Evolutionary conservation across 2,329 filamentous ascomycete genomes (phyloP).

Genomic region (Plenodomus lindquistii): DNA sequence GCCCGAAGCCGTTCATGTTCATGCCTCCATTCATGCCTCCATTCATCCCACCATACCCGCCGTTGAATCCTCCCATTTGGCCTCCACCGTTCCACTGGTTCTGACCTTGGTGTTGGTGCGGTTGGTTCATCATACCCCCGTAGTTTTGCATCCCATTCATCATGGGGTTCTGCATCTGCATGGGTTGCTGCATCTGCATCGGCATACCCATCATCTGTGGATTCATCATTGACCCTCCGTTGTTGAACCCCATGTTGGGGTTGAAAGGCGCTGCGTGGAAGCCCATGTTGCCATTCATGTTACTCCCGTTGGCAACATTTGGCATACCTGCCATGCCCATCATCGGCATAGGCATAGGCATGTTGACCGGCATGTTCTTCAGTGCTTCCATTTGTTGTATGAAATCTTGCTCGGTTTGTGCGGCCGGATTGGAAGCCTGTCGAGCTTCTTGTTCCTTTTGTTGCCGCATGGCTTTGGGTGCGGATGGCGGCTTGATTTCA

Average conservation of each 20-base stretch:
- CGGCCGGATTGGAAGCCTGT: constrained; percentile 58
- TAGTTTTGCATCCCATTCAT: constrained; percentile 44
- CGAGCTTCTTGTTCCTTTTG: constrained; percentile 40
- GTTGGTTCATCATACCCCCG: constrained; percentile 37
- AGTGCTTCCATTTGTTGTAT: constrained; percentile 52
- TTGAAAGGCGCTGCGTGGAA: constrained; percentile 11
- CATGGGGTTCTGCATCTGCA: constrained; percentile 6
- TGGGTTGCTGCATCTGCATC: constrained; percentile 10
- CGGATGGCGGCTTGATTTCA: constrained; percentile 53
- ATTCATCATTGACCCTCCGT: constrained; percentile 10
- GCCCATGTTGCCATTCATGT: constrained; percentile 11
- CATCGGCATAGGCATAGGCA: constrained; percentile 17
- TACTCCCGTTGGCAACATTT: constrained; percentile 44
- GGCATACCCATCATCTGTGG: constrained; percentile 8
- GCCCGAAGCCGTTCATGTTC: constrained; percentile 4
- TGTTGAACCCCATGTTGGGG: constrained; percentile 20
- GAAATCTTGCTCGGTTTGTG: constrained; percentile 46
- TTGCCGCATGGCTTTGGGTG: constrained; percentile 51
- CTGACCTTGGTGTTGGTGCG: not conserved
- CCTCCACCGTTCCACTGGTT: constrained; percentile 12
- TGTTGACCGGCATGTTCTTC: constrained; percentile 45
- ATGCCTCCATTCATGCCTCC: constrained; percentile 11
- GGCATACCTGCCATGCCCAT: constrained; percentile 24
- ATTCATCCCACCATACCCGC: constrained; percentile 6
- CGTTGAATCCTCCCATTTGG: constrained; percentile 35